Conservation (phyloP, 345 rosid species). For the Schrenkiella parvula region DNA sequence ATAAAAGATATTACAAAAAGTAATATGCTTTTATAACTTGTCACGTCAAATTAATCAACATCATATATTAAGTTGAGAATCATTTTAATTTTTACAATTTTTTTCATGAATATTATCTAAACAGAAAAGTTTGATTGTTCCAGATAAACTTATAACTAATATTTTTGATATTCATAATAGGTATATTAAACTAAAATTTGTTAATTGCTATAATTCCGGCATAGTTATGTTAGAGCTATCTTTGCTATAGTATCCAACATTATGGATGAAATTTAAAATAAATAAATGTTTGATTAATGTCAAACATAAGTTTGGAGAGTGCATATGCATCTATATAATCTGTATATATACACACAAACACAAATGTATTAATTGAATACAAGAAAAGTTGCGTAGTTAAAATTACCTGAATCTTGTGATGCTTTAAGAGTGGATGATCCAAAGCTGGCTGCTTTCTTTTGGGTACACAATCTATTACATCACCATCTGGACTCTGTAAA, state of each 20-base stretch:
- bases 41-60: background rate
- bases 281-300: background rate
- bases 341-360: background rate
- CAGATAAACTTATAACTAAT: background rate
- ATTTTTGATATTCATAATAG: background rate
- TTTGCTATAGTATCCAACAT: background rate
- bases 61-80: background rate
- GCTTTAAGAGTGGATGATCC: constrained; percentile 87
- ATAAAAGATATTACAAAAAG: background rate
- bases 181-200: background rate
- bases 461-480: constrained; percentile 83
- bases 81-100: background rate
- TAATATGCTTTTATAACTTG: background rate
- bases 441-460: constrained; percentile 85
- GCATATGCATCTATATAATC: background rate
- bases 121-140: background rate
- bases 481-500: constrained; percentile 80
- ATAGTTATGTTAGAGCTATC: background rate
- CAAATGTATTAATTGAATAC: background rate
- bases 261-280: background rate
- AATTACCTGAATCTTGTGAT: constrained; percentile 93
- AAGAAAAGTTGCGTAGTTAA: constrained; percentile 3
- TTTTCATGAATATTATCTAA: background rate
- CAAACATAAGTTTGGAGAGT: background rate
- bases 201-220: background rate